Evolutionary conservation across 345 rosid species (phyloP), one percentile per base, ranked within the genome.

Genomic region (Toxicodendron radicans): DNA sequence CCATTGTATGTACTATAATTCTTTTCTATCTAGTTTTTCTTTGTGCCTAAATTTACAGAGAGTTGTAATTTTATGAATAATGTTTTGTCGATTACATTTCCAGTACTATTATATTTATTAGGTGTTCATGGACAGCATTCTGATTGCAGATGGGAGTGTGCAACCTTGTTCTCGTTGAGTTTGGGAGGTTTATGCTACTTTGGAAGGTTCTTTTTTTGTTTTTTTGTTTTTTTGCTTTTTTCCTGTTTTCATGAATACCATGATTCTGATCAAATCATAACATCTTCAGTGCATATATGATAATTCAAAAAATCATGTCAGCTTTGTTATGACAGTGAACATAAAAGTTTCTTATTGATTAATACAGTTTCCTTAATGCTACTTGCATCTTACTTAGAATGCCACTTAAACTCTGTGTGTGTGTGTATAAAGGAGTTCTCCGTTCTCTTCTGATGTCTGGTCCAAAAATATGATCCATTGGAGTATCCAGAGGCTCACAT

Each of bases 131-230:
- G 68, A 57, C 72, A 57, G 80, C 61, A 56, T 75, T 78, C n/a
- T 82, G 73, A 76, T 85, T 91, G 86, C 90, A 94, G 97, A 92
- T 94, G 99, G 99, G 92, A 84, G 71, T 88, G 97, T 54, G 99
- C 90, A 62, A 73, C 91, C 62, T 74, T 92, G 46, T 92, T 94
- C 82, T 81, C 97, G 43, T 75, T 86, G 80, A 85, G 85, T 56
- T 80, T 92, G 0, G 99, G 99, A 73, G 85, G 95, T 72, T 80
- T 88, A 73, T 91, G 97, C 91, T 95, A 84, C 88, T 88, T 88
- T 80, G 97, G 99, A 75, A 92, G 99, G 99, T 92, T 78, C 6
- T 66, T 71, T 69, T 78, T 38, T 35, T 27, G 1, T 27, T 0
- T 0, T 27, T 27, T n/a, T n/a, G n/a, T n/a, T n/a, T n/a, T n/a